Evolutionary conservation across 805 yeast genomes (phyloP).

Genomic region (Nakazawaea wickerhamii): DNA sequence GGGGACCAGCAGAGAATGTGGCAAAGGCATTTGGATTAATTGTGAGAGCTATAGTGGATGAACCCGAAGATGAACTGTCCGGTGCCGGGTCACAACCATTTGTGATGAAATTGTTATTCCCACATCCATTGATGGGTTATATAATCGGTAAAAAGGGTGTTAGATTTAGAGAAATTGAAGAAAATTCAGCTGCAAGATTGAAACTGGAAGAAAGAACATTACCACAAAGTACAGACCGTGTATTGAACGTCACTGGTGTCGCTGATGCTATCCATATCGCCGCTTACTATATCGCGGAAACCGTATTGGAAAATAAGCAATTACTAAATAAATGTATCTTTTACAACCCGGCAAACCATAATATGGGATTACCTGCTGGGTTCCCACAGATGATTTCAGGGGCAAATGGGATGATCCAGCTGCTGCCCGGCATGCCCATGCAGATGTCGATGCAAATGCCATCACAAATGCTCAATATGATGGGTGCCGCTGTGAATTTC

Average conservation of each 20-base stretch:
- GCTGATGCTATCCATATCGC: slow-evolving; percentile 89
- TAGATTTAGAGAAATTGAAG: slow-evolving; percentile 76
- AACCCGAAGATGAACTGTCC: slow-evolving; percentile 60
- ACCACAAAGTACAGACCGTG: slow-evolving; percentile 74
- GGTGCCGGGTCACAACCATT: slow-evolving; percentile 47
- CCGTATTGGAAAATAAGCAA: slow-evolving; percentile 56
- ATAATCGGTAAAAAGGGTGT: slow-evolving; percentile 75
- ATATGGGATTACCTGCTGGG: slow-evolving; percentile 24
- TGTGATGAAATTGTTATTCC: slow-evolving; percentile 58
- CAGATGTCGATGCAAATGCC: slow-evolving; percentile 12
- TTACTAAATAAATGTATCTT: slow-evolving; percentile 50
- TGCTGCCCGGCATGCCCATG: slow-evolving; percentile 12
- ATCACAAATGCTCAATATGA: slow-evolving; percentile 13
- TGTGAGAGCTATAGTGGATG: slow-evolving; percentile 59
- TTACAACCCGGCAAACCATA: slow-evolving; percentile 51
- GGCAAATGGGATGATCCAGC: slow-evolving; percentile 9
- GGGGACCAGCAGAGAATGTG: slow-evolving; percentile 72
- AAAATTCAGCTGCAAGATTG: slow-evolving; percentile 69
- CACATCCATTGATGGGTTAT: slow-evolving; percentile 76
- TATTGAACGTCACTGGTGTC: slow-evolving; percentile 66
- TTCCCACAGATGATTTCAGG: slow-evolving; percentile 16
- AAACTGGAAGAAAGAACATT: slow-evolving; percentile 68
- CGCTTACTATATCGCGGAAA: slow-evolving; percentile 64
- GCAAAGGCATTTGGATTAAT: slow-evolving; percentile 79
- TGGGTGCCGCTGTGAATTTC: slow-evolving; percentile 17